These are phyloP conservation scores for Xylaria palmicola DNA, from an alignment of 495 filamentous ascomycete species.

Conservation along the genomic window DNA sequence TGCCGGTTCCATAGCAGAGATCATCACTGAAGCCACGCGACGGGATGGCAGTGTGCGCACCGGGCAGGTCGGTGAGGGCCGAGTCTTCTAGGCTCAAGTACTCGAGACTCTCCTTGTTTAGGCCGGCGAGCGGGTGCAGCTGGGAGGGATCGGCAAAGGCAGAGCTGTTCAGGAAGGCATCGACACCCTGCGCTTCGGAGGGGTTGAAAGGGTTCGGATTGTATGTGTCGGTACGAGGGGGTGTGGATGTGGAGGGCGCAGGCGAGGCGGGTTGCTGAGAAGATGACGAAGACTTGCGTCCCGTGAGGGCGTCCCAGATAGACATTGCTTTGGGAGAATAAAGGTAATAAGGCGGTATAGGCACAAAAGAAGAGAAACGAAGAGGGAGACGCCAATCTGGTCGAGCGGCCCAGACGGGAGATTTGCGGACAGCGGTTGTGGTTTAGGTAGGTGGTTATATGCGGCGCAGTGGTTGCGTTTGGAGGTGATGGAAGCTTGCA, in stretches of 20 bases:
- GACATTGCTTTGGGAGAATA: slow-evolving; percentile 53
- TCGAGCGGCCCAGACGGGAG: background rate
- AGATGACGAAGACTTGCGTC: slow-evolving; percentile 65
- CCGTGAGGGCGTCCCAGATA: slow-evolving; percentile 85
- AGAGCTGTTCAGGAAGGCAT: slow-evolving; percentile 72
- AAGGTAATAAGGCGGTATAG: background rate
- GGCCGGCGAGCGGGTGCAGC: slow-evolving; percentile 90
- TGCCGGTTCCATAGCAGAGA: slow-evolving; percentile 93
- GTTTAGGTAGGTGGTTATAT: background rate
- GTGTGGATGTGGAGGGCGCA: slow-evolving; percentile 24
- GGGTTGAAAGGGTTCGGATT: slow-evolving; percentile 65
- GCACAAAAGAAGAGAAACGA: slow-evolving; percentile 9
- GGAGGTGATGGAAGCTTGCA: slow-evolving; percentile 10
- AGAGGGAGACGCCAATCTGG: background rate
- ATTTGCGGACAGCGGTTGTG: background rate
- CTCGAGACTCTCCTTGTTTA: slow-evolving; percentile 88
- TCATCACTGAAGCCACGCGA: slow-evolving; percentile 97
- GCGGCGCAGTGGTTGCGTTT: slow-evolving; percentile 3
- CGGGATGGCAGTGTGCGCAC: slow-evolving; percentile 79
- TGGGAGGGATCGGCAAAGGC: slow-evolving; percentile 76
- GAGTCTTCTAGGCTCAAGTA: slow-evolving; percentile 94
- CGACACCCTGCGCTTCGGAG: slow-evolving; percentile 69
- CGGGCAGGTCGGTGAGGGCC: slow-evolving; percentile 82
- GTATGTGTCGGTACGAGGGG: slow-evolving; percentile 49
- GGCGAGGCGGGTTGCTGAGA: slow-evolving; percentile 32